A percentile compares a stretch with the other conserved stretches of the same genome.
Evolutionary conservation across 345 rosid species (phyloP).

Genomic region (Zanthoxylum bungeanum): DNA sequence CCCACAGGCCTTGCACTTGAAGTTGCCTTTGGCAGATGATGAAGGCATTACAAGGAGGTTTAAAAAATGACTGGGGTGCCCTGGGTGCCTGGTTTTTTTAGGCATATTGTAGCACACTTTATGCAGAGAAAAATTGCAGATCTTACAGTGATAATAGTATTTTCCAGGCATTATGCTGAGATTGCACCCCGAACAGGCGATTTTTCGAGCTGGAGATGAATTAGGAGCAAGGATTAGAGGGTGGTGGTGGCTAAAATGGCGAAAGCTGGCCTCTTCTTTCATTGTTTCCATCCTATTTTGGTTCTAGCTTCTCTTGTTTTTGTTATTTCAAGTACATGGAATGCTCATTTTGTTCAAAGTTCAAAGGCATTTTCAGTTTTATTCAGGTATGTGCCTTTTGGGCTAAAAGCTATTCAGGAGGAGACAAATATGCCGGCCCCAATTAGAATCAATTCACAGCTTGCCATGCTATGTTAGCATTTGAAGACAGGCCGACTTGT

Average conservation of each 20-base stretch:
- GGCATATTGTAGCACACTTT: constrained; percentile 41
- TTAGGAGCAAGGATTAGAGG: constrained; percentile 14
- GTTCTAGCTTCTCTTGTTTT: background rate
- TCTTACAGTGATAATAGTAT: constrained; percentile 36
- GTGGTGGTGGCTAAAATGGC: constrained; percentile 54
- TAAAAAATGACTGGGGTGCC: constrained; percentile 35
- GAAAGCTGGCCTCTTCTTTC: constrained; percentile 1
- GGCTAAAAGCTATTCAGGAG: background rate
- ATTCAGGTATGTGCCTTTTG: background rate
- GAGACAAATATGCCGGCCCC: constrained; percentile 20
- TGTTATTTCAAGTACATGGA: background rate
- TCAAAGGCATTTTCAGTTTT: background rate
- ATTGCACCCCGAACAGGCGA: constrained; percentile 35
- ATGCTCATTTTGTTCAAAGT: background rate
- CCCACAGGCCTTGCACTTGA: constrained; percentile 42
- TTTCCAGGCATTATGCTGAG: constrained; percentile 26
- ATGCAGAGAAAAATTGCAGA: constrained; percentile 44
- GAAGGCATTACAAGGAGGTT: constrained; percentile 28
- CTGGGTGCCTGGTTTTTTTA: constrained; percentile 31
- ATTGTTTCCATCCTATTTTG: background rate
- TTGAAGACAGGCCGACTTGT: constrained; percentile 4
- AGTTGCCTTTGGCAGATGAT: constrained; percentile 3
- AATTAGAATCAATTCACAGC: background rate
- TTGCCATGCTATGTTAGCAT: background rate
- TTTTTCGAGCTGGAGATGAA: background rate